phyloP scores from a whole-genome alignment of 2,329 filamentous ascomycete genomes.

The Diplodia mutila region DNA sequence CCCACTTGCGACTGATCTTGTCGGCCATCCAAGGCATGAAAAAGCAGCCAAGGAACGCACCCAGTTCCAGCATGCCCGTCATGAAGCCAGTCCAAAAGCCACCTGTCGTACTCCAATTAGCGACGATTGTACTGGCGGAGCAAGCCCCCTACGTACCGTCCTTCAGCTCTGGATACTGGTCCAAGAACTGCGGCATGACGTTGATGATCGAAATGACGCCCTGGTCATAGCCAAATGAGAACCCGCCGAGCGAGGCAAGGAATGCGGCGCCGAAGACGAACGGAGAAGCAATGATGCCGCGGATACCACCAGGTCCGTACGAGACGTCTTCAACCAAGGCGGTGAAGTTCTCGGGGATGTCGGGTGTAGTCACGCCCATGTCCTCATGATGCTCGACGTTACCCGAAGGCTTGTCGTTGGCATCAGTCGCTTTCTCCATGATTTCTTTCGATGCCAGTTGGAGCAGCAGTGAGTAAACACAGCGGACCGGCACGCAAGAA shows the following conservation, averaged over 20 bases:
- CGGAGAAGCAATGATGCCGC: conserved; percentile 41
- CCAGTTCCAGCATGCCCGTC: conserved; percentile 51
- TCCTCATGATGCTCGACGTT: not conserved
- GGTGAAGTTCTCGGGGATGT: not conserved
- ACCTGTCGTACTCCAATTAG: not conserved
- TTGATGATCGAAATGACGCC: conserved; percentile 47
- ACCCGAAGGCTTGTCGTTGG: not conserved
- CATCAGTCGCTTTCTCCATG: not conserved
- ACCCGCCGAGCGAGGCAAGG: conserved; percentile 48
- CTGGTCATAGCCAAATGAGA: conserved; percentile 42
- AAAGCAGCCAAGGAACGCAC: conserved; percentile 44
- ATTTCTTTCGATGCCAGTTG: not conserved
- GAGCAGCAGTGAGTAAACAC: not conserved
- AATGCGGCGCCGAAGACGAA: conserved; percentile 51
- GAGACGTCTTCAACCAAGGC: conserved; percentile 22
- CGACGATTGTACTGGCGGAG: too few relatives aligned
- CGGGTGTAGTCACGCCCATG: not conserved
- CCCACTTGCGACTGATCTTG: conserved; percentile 49
- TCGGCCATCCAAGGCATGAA: conserved; percentile 47
- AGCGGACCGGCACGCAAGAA: too few relatives aligned
- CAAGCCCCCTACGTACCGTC: not conserved
- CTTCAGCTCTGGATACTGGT: conserved; percentile 41
- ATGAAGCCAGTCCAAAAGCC: conserved; percentile 47
- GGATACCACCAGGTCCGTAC: conserved; percentile 39
- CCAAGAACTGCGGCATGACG: conserved; percentile 52